Evolutionary conservation across 495 filamentous ascomycete genomes (phyloP), one percentile per base, ranked within the genome.

Genomic region (Xylona heveae): DNA sequence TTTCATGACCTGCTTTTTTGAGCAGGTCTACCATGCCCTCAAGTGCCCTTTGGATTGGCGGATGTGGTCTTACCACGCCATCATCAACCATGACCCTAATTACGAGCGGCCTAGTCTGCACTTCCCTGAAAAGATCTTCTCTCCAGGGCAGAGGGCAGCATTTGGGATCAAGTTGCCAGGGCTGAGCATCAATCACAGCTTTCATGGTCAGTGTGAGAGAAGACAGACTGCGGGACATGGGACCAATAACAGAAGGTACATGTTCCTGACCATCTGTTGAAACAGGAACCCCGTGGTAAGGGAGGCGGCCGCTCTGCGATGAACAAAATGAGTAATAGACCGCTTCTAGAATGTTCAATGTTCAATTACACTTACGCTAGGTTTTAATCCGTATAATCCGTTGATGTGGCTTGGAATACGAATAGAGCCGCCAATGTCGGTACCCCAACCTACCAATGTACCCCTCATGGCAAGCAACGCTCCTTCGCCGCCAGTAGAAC

Each of bases 371-470:
- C 31, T 26, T 24, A 39, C 38, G 34, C 50, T 64, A 4, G 64
- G 63, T 36, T 67, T 69, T 26, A 68, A 40, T 0, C 71, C 70
- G 51, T 64, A 78, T 1, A 72, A 40, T 3, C 58, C 64, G 43
- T 71, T 71, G 37, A 76, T 77, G 1, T 59, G 62, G 17, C 68
- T 59, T 1, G 76, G 76, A 31, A 78, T 66, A 0, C 76, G 56
- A 13, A 81, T 62, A 37, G 58, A 70, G 5, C 78, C 78, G 0
- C 74, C 78, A 31, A 83, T 71, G 51, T 83, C 76, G 9, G 74
- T 79, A 2, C 54, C 54, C 4, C 55, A 43, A 12, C 54, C 53
- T 1, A 57, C 30, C 2, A 46, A 30, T 16, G 41, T 47, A 1
- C 52, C 53, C 20, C 45, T 35, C 45, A 57, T 43, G 1, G 44